A percentile compares a stretch with the other conserved stretches of the same genome.
phyloP scores from a whole-genome alignment of 2,329 filamentous ascomycete species.

The Didymella sp. region DNA sequence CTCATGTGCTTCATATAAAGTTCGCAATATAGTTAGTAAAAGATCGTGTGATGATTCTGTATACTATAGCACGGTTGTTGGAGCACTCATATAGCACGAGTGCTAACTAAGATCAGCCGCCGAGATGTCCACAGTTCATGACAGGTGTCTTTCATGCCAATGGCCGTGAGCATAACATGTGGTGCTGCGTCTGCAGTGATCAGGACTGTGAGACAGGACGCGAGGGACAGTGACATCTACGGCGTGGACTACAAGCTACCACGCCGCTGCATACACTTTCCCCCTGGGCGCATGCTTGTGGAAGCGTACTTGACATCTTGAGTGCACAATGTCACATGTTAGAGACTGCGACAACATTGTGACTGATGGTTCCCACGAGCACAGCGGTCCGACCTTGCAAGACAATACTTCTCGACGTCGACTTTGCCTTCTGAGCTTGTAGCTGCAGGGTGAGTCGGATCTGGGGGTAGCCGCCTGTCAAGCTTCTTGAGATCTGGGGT shows the following conservation, averaged over 20 bases:
- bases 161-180: neutral
- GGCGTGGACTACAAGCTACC: constrained; percentile 1
- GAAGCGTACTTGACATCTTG: neutral
- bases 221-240: constrained; percentile 4
- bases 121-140: neutral
- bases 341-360: neutral
- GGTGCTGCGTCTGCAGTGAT: constrained; percentile 1
- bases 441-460: constrained; percentile 14
- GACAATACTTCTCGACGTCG: neutral
- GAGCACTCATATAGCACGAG: neutral
- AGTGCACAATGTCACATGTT: neutral
- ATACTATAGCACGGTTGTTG: neutral
- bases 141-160: neutral
- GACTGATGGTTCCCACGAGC: neutral
- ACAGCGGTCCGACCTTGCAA: neutral
- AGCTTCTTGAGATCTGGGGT: constrained; percentile 2
- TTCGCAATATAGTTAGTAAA: no score
- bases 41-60: neutral
- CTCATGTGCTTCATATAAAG: neutral
- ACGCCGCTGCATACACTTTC: neutral
- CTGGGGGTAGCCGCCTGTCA: constrained; percentile 8
- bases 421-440: constrained; percentile 6
- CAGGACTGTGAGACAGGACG: neutral
- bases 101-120: neutral
- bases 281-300: neutral